Evolutionary conservation across 257 asterid genomes (phyloP).

Genomic region (Solanum clarkiae): DNA sequence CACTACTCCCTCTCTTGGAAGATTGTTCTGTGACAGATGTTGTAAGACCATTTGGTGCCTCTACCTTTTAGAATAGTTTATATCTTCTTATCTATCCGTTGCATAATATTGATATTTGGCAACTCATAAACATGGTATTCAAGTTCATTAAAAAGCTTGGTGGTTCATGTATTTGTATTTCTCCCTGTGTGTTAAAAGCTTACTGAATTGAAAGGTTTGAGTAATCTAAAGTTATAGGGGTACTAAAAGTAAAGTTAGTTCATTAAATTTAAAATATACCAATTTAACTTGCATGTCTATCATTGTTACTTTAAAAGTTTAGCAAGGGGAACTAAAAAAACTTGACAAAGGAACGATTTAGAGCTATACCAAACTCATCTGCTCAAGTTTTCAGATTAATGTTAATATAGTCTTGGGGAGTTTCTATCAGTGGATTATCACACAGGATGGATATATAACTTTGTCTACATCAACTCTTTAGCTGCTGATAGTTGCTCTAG

Average conservation of each 20-base stretch:
- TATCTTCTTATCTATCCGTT: not conserved
- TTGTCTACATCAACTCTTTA: not conserved
- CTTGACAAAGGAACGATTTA: not conserved
- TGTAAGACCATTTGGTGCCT: not conserved
- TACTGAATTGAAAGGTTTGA: not conserved
- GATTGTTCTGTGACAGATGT: slow-evolving; percentile 56
- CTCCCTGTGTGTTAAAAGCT: not conserved
- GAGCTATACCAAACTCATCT: not conserved
- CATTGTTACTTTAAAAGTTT: not conserved
- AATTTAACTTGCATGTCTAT: not conserved
- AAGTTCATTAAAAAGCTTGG: not conserved
- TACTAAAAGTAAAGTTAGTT: not conserved
- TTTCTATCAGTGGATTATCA: not conserved
- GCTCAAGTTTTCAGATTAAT: not conserved
- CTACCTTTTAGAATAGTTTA: not conserved
- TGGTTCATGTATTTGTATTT: not conserved
- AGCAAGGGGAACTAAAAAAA: not conserved
- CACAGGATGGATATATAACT: not conserved
- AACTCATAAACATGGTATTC: not conserved
- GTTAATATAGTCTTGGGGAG: not conserved
- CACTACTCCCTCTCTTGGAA: slow-evolving; percentile 73
- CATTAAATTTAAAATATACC: not conserved
- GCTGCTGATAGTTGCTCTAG: not conserved
- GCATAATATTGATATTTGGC: not conserved
- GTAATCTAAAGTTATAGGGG: not conserved